phyloP scores from a whole-genome alignment of 352 stramenopile genomes.

The Phytophthora sp. region DNA sequence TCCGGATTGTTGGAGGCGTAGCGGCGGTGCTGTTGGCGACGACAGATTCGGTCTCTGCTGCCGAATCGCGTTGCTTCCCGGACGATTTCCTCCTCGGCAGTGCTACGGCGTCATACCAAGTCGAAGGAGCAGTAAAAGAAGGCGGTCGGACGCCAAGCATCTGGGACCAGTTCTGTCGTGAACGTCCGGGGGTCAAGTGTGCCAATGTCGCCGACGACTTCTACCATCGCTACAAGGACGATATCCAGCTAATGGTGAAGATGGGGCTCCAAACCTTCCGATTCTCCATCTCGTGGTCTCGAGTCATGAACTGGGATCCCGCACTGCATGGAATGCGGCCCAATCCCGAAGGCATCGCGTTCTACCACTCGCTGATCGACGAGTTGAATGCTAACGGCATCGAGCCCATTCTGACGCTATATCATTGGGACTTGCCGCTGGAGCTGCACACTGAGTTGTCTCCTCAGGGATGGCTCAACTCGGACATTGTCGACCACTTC shows the following conservation, averaged over 20 bases:
- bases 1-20: neutral
- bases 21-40: neutral
- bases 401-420: slow-evolving; percentile 91
- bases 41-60: slow-evolving; percentile 43
- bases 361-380: slow-evolving; percentile 94
- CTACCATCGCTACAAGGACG: slow-evolving; percentile 86
- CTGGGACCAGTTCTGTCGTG: slow-evolving; percentile 91
- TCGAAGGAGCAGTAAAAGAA: slow-evolving; percentile 89
- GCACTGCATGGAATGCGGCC: slow-evolving; percentile 44
- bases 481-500: slow-evolving; percentile 63
- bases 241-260: slow-evolving; percentile 95
- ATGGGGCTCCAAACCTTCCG: too few relatives aligned
- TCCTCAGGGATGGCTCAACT: slow-evolving; percentile 65
- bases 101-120: slow-evolving; percentile 91
- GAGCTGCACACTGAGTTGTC: slow-evolving; percentile 61
- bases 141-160: too few relatives aligned
- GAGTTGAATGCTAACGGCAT: slow-evolving; percentile 72
- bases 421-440: slow-evolving; percentile 95
- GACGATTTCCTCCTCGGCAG: slow-evolving; percentile 85
- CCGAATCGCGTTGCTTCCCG: slow-evolving; percentile 49
- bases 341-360: slow-evolving; percentile 86
- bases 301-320: too few relatives aligned
- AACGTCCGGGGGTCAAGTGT: slow-evolving; percentile 58
- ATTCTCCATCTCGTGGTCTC: too few relatives aligned
- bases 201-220: slow-evolving; percentile 94